A percentile compares a stretch with the other conserved stretches of the same genome.
Conservation (phyloP, 176 grass and related monocot species). For the Cocos nucifera region DNA sequence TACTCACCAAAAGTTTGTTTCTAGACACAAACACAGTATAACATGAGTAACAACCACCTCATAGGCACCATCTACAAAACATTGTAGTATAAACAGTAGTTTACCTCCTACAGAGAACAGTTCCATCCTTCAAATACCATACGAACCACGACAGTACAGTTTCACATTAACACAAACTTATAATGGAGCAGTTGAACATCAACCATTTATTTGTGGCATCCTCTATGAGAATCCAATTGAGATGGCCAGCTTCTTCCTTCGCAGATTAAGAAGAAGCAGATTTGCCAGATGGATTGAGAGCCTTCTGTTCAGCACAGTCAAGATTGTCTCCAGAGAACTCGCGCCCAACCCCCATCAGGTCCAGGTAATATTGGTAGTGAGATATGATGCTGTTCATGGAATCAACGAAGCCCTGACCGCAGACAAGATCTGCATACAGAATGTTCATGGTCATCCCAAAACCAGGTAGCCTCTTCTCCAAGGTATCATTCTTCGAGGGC, state of each 20-base stretch:
- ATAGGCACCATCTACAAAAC: too few species aligned
- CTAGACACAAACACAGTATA: too few species aligned
- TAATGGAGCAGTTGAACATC: too few species aligned
- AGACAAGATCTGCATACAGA: constrained; percentile 57
- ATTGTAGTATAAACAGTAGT: too few species aligned
- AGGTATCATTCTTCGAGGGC: constrained; percentile 73
- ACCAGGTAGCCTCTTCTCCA: constrained; percentile 65
- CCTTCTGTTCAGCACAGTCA: constrained; percentile 60
- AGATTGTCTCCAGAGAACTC: constrained; percentile 56
- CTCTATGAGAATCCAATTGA: too few species aligned
- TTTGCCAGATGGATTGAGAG: constrained; percentile 45
- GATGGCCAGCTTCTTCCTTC: not conserved
- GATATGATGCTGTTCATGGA: constrained; percentile 65
- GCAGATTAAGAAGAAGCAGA: not conserved
- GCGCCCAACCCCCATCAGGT: constrained; percentile 63
- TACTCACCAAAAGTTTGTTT: too few species aligned
- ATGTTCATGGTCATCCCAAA: constrained; percentile 88
- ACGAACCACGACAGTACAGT: too few species aligned
- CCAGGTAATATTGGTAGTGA: constrained; percentile 69
- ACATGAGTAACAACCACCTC: too few species aligned
- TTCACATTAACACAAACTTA: too few species aligned
- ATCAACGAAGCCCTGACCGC: constrained; percentile 52
- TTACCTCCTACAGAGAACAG: too few species aligned
- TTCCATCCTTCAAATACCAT: too few species aligned
- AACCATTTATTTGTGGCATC: too few species aligned